Base-by-base conservation (phyloP, 2,329 filamentous ascomycete species). In the Fusarium brevicatenulatum region DNA sequence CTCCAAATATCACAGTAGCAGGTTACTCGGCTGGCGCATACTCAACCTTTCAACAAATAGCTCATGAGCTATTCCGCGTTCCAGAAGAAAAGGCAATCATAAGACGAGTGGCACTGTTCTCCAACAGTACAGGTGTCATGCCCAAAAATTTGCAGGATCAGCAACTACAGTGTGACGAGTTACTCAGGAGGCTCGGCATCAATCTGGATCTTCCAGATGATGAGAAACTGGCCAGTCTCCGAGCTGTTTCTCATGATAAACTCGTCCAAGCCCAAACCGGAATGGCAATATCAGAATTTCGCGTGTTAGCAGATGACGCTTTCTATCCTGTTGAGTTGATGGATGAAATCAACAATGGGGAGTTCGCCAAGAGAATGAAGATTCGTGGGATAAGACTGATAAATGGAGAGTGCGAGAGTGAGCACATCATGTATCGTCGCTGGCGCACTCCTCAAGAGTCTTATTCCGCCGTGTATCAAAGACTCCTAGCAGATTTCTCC, bases 401-500 rank as follows among this genome's bases (percentile, higher is more conserved):
- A 0, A 61, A 56, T 1, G 58, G 58, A 2, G 30, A 61, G 16
- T 44, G 49, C 10, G 11, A 56, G 23, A 34, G 28, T 5, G 58
- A 56, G 13, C 37, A 61, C 2, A 25, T 21, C 4, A 25, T 61
- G 23, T 61, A 61, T 5, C 39, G 23, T 12, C 30, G 11, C 8
- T 61, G 58, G 58, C 39, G 58, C 19, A 56, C 58, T 4, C 58
- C 58, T 4, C 21, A 18, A 23, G 50, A 62, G 5, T 62, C 59
- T 13, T 58, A 39, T 34, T 25, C 23, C 9, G 32, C 59, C 8
- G 40, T 58, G 5, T 13, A 46, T 13, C 10, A 18, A 9, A 42
- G 59, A 11, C 15, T 62, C 1, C 18, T 18, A 8, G 25, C 50
- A 4, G 59, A 57, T 18, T 62, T 57, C 21, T 5, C 59, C 5